Conservation (phyloP, 371 early-diverging fungal genomes). For the Mortierella sp. region DNA sequence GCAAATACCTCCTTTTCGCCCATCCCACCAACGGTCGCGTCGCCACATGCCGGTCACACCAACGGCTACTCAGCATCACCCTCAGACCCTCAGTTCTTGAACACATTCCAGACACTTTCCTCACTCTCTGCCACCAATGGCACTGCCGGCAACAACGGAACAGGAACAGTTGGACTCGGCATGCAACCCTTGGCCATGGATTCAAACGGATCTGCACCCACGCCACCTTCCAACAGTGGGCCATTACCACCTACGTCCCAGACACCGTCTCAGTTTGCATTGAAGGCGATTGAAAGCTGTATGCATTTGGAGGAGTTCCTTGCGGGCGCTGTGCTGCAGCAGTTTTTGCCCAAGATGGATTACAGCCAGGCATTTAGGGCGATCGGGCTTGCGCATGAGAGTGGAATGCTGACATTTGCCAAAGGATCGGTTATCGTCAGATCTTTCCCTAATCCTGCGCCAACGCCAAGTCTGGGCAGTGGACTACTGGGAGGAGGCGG, state of each 20-base stretch:
- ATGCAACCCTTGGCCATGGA: neutral
- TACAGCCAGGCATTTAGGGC: conserved; percentile 33
- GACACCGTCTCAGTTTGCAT: conserved; percentile 26
- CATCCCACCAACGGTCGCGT: conserved; percentile 14
- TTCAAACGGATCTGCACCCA: neutral
- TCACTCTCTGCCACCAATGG: conserved; percentile 26
- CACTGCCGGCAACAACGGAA: neutral
- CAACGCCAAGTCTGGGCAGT: neutral
- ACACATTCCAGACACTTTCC: conserved; percentile 20
- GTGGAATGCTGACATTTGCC: conserved; percentile 31
- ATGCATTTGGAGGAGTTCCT: conserved; percentile 42
- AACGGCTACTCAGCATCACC: neutral
- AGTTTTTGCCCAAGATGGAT: conserved; percentile 45
- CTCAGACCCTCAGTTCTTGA: neutral
- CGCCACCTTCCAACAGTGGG: conserved; percentile 6
- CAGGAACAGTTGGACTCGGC: conserved; percentile 13
- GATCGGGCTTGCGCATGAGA: conserved; percentile 38
- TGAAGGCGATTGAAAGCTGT: conserved; percentile 45
- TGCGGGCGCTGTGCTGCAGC: conserved; percentile 38
- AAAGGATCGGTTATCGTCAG: conserved; percentile 1
- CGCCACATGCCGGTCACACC: conserved; percentile 14
- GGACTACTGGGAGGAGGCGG: neutral
- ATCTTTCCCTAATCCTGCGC: neutral
- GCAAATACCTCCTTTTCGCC: neutral
- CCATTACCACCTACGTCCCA: conserved; percentile 6